Evolutionary conservation across 768 basidiomycete species (phyloP).

Genomic region (Phaeolepiota aurea): DNA sequence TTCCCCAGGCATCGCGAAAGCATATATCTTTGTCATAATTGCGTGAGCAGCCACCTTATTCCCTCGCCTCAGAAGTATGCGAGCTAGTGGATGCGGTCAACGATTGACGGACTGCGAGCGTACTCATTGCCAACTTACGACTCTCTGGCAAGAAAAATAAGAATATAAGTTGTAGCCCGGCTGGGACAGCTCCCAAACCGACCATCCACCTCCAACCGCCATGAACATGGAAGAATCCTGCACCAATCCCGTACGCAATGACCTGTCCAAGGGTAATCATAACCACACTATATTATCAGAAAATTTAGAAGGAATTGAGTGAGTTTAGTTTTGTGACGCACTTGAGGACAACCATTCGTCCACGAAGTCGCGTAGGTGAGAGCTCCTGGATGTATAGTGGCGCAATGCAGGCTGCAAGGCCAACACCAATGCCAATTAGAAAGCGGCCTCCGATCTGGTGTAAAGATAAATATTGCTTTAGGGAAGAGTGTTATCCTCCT

Average conservation of each 20-base stretch:
- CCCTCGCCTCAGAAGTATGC: constrained; percentile 58
- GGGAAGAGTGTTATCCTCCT: constrained; percentile 7
- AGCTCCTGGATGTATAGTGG: constrained; percentile 83
- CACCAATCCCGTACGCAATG: constrained; percentile 67
- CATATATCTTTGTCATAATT: constrained; percentile 64
- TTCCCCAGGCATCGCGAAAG: constrained; percentile 53
- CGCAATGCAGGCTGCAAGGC: constrained; percentile 69
- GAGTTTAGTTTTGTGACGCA: constrained; percentile 8
- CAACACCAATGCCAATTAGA: constrained; percentile 67
- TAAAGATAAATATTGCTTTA: not conserved
- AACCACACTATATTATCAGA: constrained; percentile 38
- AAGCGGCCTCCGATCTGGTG: constrained; percentile 61
- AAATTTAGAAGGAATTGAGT: not conserved
- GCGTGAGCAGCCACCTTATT: constrained; percentile 38
- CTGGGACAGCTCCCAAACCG: constrained; percentile 64
- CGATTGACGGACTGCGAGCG: not conserved
- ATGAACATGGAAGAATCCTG: constrained; percentile 48
- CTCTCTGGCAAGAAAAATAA: constrained; percentile 71
- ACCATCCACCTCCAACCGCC: constrained; percentile 84
- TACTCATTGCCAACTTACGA: constrained; percentile 39
- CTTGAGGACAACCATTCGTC: constrained; percentile 76
- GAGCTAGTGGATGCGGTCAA: constrained; percentile 17
- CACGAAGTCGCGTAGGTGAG: constrained; percentile 64
- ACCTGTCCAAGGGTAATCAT: constrained; percentile 79
- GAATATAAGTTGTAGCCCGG: constrained; percentile 51